Conservation (phyloP, 202 grass and related monocot species). For the Digitaria exilis region DNA sequence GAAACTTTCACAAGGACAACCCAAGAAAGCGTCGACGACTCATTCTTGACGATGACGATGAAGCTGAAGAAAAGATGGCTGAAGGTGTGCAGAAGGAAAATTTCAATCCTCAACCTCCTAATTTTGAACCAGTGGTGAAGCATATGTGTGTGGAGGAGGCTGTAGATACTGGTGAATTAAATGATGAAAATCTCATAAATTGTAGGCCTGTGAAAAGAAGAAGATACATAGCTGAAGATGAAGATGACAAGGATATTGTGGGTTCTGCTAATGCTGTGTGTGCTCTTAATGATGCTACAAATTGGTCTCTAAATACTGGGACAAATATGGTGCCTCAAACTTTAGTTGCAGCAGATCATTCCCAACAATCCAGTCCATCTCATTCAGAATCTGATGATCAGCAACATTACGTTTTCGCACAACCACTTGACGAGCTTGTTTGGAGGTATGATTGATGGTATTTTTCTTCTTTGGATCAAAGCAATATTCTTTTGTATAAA, state of each 20-base stretch:
- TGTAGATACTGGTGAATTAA: conserved; percentile 15
- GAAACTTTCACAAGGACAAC: conserved; percentile 11
- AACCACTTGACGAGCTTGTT: conserved; percentile 38
- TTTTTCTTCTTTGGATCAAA: not conserved
- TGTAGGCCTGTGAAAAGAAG: conserved; percentile 25
- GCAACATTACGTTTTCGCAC: conserved; percentile 13
- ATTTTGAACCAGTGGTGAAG: conserved; percentile 27
- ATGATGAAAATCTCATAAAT: not conserved
- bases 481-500: conserved; percentile 23
- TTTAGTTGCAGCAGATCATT: conserved; percentile 6
- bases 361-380: not conserved
- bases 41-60: conserved; percentile 24
- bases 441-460: conserved; percentile 51
- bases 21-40: conserved; percentile 5
- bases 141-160: not conserved
- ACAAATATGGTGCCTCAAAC: not conserved
- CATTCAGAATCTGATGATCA: conserved; percentile 9
- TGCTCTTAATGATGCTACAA: conserved; percentile 8
- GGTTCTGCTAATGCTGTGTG: not conserved
- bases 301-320: no score
- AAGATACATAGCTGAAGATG: conserved; percentile 23
- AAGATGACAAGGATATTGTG: conserved; percentile 25
- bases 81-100: not conserved
- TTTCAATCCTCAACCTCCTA: conserved; percentile 20
- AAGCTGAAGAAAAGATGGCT: conserved; percentile 19